phyloP scores from a whole-genome alignment of 1,284 basidiomycete genomes.

The Ceratobasidium sp. region DNA sequence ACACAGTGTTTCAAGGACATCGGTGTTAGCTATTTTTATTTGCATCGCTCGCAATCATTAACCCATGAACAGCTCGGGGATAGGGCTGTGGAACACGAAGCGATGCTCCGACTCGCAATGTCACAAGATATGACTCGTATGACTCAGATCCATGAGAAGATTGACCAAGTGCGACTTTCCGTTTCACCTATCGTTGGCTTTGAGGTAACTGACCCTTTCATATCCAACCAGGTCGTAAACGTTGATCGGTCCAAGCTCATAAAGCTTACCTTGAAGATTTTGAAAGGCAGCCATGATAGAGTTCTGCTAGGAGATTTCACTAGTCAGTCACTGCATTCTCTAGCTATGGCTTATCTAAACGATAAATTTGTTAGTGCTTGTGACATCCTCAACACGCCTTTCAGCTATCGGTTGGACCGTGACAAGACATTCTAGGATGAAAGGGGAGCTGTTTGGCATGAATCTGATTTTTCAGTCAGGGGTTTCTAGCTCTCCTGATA shows the following conservation, averaged over 20 bases:
- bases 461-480: not conserved
- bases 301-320: not conserved
- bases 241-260: not conserved
- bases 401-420: constrained; percentile 12
- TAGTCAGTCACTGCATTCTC: not conserved
- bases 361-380: not conserved
- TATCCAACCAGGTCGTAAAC: not conserved
- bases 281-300: not conserved
- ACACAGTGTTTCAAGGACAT: not conserved
- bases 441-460: not conserved
- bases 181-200: not conserved
- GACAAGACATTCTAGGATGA: not conserved
- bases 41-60: not conserved
- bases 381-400: not conserved
- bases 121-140: constrained; percentile 1
- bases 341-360: no score
- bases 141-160: not conserved
- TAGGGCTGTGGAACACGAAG: not conserved
- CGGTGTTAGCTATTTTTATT: not conserved
- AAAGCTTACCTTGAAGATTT: not conserved
- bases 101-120: not conserved
- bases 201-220: not conserved
- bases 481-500: no score
- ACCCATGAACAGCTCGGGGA: not conserved
- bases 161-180: not conserved